phyloP scores from a whole-genome alignment of 169 alveolate species.

The Plasmodium sp. region DNA sequence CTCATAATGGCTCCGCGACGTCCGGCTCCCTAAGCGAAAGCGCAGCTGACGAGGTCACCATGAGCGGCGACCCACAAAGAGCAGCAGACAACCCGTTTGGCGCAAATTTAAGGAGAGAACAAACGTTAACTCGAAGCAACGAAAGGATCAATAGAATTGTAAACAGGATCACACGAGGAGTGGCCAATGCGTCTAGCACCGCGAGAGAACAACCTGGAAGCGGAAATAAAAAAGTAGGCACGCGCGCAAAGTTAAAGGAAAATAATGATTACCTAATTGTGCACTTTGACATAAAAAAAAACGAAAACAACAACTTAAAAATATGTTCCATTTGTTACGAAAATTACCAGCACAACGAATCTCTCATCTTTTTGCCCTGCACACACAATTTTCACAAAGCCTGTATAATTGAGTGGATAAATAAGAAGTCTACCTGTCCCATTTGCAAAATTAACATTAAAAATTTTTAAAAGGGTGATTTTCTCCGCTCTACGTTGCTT shows the following conservation, averaged over 20 bases:
- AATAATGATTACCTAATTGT: constrained; percentile 25
- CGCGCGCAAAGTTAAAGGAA: constrained; percentile 22
- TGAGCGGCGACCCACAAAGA: not conserved
- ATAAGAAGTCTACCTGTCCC: constrained; percentile 38
- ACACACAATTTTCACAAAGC: constrained; percentile 54
- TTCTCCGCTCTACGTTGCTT: not conserved
- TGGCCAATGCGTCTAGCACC: constrained; percentile 2
- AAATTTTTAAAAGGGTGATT: constrained; percentile 5
- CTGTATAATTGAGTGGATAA: constrained; percentile 58
- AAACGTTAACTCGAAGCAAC: not conserved
- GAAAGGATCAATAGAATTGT: not conserved
- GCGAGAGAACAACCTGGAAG: constrained; percentile 5
- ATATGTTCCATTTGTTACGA: constrained; percentile 59
- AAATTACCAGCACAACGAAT: constrained; percentile 57
- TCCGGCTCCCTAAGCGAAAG: not conserved
- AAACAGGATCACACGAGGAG: constrained; percentile 11
- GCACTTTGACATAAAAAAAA: constrained; percentile 31
- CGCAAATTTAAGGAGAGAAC: constrained; percentile 11
- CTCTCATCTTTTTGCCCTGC: constrained; percentile 51
- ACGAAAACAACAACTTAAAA: constrained; percentile 38
- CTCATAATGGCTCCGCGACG: not conserved
- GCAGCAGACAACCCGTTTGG: not conserved
- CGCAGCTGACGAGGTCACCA: not conserved
- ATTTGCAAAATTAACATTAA: constrained; percentile 37
- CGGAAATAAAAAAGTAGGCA: not conserved